Base-by-base conservation (phyloP, 192 early-diverging fungal genomes). In the Backusella mclennaniae region DNA sequence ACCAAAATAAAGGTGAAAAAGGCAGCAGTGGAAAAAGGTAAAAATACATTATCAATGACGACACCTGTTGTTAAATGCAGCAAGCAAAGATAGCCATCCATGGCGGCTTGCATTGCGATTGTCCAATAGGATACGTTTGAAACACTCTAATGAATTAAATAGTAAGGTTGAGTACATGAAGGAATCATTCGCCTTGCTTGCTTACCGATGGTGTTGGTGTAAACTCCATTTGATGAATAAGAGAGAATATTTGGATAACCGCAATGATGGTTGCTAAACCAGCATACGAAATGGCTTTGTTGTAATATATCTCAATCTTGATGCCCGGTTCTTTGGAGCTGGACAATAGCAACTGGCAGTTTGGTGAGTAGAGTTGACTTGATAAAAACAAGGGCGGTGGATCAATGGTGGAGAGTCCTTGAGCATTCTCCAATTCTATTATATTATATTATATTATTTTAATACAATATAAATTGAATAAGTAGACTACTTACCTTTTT, bases 1-100 rank as follows among this genome's bases (percentile, higher is more conserved):
- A 92, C 87, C 73, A 93, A 69, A 21, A 88, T 81, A 78, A 93
- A 94, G 8, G 87, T 85, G 41, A 92, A 85, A 59, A 93, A 90
- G 7, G 89, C 82, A 0, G 87, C 87, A 2, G 86, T 83, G 2
- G 84, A 86, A 76, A 91, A 89, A 11, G 89, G 85, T 12, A 93
- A 72, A 71, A 90, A 93, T 9, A 88, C 67, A 52, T 72, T 76
- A 63, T 85, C 85, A 15, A 89, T 76, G 4, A 89, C 75, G 41
- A 90, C 78, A 7, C 88, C 87, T 0, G 85, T 87, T 11, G 92
- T 86, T 35, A 91, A 77, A 78, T 92, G 86, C 8, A 90, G 73
- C 39, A 92, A 73, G 68, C 89, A 93, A 6, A 89, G 71, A 77
- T 92, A 90, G n/a, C 85, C 85, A 76, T 91, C 90, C 69, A 91